Conservation (phyloP, 495 filamentous ascomycete species). For the Zalerion maritima region DNA sequence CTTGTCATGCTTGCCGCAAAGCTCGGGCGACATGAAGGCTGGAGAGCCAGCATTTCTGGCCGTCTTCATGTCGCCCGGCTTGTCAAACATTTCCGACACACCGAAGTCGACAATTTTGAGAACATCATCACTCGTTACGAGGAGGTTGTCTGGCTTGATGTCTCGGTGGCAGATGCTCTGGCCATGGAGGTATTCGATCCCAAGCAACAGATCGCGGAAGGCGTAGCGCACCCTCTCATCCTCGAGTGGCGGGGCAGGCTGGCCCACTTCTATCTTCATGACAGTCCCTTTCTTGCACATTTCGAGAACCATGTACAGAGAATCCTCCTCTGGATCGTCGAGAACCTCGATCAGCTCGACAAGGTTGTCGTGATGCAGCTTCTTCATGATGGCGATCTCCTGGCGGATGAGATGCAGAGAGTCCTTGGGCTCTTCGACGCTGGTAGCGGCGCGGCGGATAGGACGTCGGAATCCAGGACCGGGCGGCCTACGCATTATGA, state of each 20-base stretch:
- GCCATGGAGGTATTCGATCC: conserved; percentile 90
- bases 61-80: conserved; percentile 75
- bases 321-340: conserved; percentile 90
- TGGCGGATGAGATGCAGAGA: conserved; percentile 80
- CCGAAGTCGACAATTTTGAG: conserved; percentile 97
- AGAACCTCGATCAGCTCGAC: conserved; percentile 88
- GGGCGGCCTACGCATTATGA: conserved; percentile 59
- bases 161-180: conserved; percentile 94
- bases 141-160: conserved; percentile 94
- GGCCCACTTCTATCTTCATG: conserved; percentile 89
- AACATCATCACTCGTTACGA: conserved; percentile 79
- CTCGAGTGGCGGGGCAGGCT: conserved; percentile 67
- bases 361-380: conserved; percentile 83
- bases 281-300: conserved; percentile 98
- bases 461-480: conserved; percentile 24
- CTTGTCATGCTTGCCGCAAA: conserved; percentile 80
- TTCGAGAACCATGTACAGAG: conserved; percentile 94
- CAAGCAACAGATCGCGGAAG: conserved; percentile 92
- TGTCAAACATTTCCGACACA: conserved; percentile 96
- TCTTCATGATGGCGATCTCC: conserved; percentile 99
- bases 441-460: conserved; percentile 19
- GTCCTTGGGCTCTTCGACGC: conserved; percentile 49
- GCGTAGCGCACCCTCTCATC: conserved; percentile 74
- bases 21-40: conserved; percentile 85
- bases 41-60: conserved; percentile 91